A percentile compares a stretch with the other conserved stretches of the same genome.
Evolutionary conservation across 495 filamentous ascomycete species (phyloP).

Genomic region (Cercophora sp.): DNA sequence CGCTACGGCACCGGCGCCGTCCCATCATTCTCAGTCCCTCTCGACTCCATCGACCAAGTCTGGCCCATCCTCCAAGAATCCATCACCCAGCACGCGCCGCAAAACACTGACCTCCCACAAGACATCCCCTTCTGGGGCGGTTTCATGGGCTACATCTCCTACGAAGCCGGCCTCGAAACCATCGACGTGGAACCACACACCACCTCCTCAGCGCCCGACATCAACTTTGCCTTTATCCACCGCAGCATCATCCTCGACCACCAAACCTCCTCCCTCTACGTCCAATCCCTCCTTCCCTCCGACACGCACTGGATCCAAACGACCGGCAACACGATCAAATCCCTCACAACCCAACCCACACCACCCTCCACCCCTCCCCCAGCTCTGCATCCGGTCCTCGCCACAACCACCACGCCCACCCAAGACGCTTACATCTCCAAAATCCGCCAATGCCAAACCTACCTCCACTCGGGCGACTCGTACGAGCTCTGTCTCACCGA

Average conservation of each 20-base stretch:
- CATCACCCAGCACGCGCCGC: neutral
- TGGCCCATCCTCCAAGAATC: neutral
- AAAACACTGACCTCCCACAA: neutral
- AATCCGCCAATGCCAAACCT: neutral
- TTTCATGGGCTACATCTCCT: neutral
- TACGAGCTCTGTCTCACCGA: neutral
- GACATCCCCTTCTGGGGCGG: neutral
- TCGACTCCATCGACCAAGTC: neutral
- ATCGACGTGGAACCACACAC: conserved; percentile 1
- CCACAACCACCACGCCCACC: neutral
- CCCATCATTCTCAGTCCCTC: neutral
- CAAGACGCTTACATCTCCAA: neutral
- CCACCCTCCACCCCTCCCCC: neutral
- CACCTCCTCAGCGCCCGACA: neutral
- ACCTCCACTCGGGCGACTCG: neutral
- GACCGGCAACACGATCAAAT: neutral
- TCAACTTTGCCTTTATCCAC: conserved; percentile 1
- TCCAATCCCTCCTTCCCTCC: neutral
- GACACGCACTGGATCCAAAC: neutral
- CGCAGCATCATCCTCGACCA: neutral
- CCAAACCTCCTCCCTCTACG: neutral
- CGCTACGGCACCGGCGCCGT: neutral
- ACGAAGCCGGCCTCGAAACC: neutral
- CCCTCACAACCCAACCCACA: neutral
- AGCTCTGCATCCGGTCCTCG: neutral